These are phyloP conservation scores for Phytophthora hybrid DNA, from an alignment of 352 stramenopile species.

Conservation along the genomic window DNA sequence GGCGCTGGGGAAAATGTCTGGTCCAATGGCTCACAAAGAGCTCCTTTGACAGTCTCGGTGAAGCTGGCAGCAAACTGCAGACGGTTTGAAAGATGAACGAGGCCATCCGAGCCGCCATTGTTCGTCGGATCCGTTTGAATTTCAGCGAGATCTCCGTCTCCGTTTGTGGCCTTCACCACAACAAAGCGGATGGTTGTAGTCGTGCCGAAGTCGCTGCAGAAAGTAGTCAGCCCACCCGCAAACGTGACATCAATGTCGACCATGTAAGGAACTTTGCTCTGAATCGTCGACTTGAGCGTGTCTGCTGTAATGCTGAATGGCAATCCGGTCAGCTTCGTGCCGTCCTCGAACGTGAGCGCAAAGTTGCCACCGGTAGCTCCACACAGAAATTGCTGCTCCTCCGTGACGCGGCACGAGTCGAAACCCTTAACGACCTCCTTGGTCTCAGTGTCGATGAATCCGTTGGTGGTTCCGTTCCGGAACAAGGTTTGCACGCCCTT, in stretches of 20 bases:
- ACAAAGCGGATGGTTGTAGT: constrained; percentile 73
- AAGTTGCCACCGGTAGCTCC: constrained; percentile 75
- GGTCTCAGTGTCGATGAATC: constrained; percentile 70
- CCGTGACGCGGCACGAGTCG: constrained; percentile 71
- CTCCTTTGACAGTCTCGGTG: constrained; percentile 61
- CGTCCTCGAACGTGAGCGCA: constrained; percentile 72
- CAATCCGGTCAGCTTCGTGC: constrained; percentile 50
- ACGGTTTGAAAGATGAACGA: constrained; percentile 70
- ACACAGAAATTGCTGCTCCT: constrained; percentile 71
- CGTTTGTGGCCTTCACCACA: constrained; percentile 51
- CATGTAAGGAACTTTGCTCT: constrained; percentile 61
- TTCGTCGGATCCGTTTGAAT: constrained; percentile 66
- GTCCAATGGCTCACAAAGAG: constrained; percentile 59
- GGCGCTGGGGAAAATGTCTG: constrained; percentile 55
- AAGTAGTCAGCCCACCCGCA: constrained; percentile 35
- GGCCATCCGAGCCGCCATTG: constrained; percentile 58
- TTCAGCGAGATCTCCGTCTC: constrained; percentile 65
- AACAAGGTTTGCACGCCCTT: constrained; percentile 62
- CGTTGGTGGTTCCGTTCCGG: constrained; percentile 45
- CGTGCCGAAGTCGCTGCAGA: constrained; percentile 63
- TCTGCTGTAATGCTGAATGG: constrained; percentile 53
- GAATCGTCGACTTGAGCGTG: constrained; percentile 50
- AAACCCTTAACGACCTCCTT: constrained; percentile 79
- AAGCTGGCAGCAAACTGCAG: constrained; percentile 63
- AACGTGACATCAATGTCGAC: constrained; percentile 70